Evolutionary conservation across 257 asterid species (phyloP).

Genomic region (Gardenia jasminoides): DNA sequence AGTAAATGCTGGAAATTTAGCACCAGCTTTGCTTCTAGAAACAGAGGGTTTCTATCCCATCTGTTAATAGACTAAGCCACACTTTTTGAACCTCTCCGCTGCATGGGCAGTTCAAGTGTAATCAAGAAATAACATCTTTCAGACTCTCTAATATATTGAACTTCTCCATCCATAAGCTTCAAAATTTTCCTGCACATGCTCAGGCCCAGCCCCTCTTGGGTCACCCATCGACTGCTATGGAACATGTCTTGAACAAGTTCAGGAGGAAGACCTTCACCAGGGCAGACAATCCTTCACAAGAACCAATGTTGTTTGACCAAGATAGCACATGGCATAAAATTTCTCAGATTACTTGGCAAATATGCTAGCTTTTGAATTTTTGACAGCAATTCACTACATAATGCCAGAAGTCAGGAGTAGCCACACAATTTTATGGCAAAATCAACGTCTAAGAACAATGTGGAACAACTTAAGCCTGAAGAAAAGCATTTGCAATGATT

Average conservation of each 20-base stretch:
- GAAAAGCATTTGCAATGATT: neutral
- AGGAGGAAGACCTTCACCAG: slow-evolving; percentile 88
- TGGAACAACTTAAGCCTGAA: neutral
- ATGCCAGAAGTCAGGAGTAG: neutral
- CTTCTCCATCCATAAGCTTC: slow-evolving; percentile 89
- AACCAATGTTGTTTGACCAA: slow-evolving; percentile 6
- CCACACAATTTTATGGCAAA: neutral
- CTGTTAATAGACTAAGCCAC: slow-evolving; percentile 20
- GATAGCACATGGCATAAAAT: neutral
- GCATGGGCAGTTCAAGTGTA: slow-evolving; percentile 55
- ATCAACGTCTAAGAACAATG: neutral
- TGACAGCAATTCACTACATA: neutral
- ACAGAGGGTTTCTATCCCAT: neutral
- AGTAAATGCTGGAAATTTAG: neutral
- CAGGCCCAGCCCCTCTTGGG: slow-evolving; percentile 77
- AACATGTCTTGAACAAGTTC: slow-evolving; percentile 83
- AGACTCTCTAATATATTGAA: slow-evolving; percentile 78
- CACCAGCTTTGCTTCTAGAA: neutral
- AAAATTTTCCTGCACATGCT: slow-evolving; percentile 67
- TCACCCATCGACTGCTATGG: slow-evolving; percentile 60
- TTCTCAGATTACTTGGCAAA: neutral
- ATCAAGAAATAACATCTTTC: slow-evolving; percentile 64
- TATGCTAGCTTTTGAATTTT: neutral
- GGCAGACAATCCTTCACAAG: slow-evolving; percentile 64
- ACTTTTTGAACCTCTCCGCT: slow-evolving; percentile 31